These are phyloP conservation scores for Massariosphaeria phaeospora DNA, from an alignment of 495 filamentous ascomycete genomes.

Conservation along the genomic window DNA sequence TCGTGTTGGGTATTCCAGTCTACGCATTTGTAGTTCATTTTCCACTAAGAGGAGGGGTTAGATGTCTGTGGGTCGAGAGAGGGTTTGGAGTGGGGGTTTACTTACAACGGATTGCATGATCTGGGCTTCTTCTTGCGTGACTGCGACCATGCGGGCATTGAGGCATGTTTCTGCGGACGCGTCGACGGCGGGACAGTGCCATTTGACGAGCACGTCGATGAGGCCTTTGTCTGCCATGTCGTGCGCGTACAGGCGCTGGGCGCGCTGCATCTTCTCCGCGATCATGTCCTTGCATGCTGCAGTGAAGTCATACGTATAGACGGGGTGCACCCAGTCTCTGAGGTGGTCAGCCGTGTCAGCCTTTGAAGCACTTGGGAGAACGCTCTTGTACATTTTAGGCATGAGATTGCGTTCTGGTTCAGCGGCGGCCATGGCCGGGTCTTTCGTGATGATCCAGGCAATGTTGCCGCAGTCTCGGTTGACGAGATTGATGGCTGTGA, in stretches of 20 bases:
- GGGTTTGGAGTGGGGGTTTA: not conserved
- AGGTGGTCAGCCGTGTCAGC: not conserved
- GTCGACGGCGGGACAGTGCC: not conserved
- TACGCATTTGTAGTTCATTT: not conserved
- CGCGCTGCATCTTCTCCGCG: slow-evolving; percentile 1
- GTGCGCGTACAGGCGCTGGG: slow-evolving; percentile 1
- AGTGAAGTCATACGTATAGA: not conserved
- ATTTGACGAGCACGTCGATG: slow-evolving; percentile 1
- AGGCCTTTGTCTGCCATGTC: not conserved
- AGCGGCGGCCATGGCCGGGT: not conserved
- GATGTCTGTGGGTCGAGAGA: no score
- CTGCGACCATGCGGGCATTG: not conserved
- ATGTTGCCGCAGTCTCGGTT: slow-evolving; percentile 4
- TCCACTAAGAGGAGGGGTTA: not conserved
- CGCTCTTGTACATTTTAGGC: not conserved
- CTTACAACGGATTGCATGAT: slow-evolving; percentile 1
- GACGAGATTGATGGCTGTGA: not conserved
- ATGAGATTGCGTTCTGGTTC: slow-evolving; percentile 1
- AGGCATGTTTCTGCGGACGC: not conserved
- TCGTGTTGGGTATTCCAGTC: not conserved
- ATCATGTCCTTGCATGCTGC: slow-evolving; percentile 6
- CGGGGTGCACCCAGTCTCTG: not conserved
- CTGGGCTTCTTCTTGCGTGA: not conserved
- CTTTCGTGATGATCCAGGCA: not conserved
- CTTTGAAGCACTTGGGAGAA: no score